Base-by-base conservation (phyloP, 495 filamentous ascomycete species). In the Neurospora tetraspora region DNA sequence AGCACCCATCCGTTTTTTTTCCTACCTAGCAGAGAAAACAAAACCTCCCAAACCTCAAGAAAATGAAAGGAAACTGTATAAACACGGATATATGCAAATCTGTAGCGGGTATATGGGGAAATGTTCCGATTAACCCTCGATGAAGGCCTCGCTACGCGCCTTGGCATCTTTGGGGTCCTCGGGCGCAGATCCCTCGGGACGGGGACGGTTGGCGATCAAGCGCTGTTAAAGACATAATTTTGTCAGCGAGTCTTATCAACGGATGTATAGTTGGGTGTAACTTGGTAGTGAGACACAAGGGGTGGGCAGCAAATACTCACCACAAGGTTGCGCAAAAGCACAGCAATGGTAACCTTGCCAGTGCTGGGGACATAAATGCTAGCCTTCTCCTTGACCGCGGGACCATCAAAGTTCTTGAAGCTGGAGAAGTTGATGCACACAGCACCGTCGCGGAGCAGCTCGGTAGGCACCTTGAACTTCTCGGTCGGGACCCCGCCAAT, bases 351-450 rank as follows among this genome's bases (percentile, higher is more conserved):
- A 36, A 99, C 96, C 84, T 98, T 99, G 70, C 96, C 96, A 77
- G 96, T 96, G 3, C 94, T 94, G 7, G 96, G 96, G 8, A 98
- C 94, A 74, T 96, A 99, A 77, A 99, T 94, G n/a, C 93, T 92
- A 3, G 96, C 96, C 83, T 92, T 94, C 78, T 96, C 91, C 83
- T 96, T 97, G 65, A 99, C 89, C 70, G 91, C 91, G 0, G 89
- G 88, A 5, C 83, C 83, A 71, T 88, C 90, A 81, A 99, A 99
- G 83, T 99, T 99, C 86, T 94, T 94, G 80, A 94, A 94, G 53
- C 92, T 96, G 18, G 94, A 97, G 82, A 99, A 98, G 82, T 99
- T 99, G 81, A 99, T 92, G 83, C 96, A 99, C 23, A 97, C 93
- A 47, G 92, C 94, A 70, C 96, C 96, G 47, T 97, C 93, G 47